A percentile compares a stretch with the other conserved stretches of the same genome.
These are phyloP conservation scores for Phytophthora gonapodyides DNA, from an alignment of 352 stramenopile species.

Conservation along the genomic window DNA sequence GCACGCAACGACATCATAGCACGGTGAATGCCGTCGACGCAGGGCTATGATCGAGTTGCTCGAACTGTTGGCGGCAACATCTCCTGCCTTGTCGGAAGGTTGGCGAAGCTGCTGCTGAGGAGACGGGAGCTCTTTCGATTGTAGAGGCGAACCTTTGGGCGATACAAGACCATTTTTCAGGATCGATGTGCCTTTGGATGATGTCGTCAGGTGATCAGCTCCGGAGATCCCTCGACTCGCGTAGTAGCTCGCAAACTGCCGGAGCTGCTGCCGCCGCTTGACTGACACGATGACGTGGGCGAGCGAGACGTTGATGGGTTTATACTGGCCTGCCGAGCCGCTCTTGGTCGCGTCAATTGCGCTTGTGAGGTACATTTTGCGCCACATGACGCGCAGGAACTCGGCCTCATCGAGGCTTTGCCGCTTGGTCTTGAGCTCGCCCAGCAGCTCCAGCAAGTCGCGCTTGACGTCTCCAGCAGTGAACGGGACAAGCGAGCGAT, in stretches of 20 bases:
- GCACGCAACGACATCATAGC: constrained; percentile 42
- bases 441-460: constrained; percentile 59
- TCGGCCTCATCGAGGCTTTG: constrained; percentile 58
- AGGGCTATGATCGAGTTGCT: constrained; percentile 20
- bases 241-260: constrained; percentile 76
- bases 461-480: constrained; percentile 59
- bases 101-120: neutral
- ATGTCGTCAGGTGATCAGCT: constrained; percentile 45
- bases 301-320: constrained; percentile 58
- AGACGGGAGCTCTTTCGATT: constrained; percentile 5
- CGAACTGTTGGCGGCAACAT: neutral
- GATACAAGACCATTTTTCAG: neutral
- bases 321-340: constrained; percentile 5
- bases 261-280: constrained; percentile 65
- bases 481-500: constrained; percentile 54
- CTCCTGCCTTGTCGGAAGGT: neutral
- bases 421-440: constrained; percentile 50
- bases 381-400: constrained; percentile 69
- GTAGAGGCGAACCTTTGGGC: constrained; percentile 6
- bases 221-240: constrained; percentile 66
- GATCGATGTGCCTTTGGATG: neutral
- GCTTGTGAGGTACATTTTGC: constrained; percentile 66
- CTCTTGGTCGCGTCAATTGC: constrained; percentile 39
- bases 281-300: constrained; percentile 74
- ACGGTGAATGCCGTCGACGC: constrained; percentile 20